Conservation (phyloP, 2,329 filamentous ascomycete genomes). For the Trichoderma koningii region DNA sequence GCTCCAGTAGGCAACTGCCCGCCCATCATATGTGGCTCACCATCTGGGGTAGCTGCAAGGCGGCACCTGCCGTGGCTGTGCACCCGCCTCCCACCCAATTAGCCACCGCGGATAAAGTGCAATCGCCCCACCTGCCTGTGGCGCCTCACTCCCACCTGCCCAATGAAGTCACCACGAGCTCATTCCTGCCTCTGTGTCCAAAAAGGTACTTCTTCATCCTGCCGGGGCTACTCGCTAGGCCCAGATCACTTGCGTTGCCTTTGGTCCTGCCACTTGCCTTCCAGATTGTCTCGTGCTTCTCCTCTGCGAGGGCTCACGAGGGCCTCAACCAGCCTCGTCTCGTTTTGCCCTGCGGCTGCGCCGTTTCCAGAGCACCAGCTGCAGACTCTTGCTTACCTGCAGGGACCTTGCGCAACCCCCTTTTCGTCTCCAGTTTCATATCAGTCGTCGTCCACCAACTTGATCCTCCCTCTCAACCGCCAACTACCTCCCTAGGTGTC, state of each 20-base stretch:
- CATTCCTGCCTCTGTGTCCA: slow-evolving; percentile 20
- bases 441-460: not conserved
- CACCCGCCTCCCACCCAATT: not conserved
- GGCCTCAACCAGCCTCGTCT: slow-evolving; percentile 14
- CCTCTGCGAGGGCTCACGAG: slow-evolving; percentile 22
- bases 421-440: not conserved
- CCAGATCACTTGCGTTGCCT: not conserved
- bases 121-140: slow-evolving; percentile 4
- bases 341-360: slow-evolving; percentile 10
- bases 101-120: not conserved
- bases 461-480: not conserved
- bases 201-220: slow-evolving; percentile 6
- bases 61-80: slow-evolving; percentile 2
- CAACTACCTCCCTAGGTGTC: no score
- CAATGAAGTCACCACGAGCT: slow-evolving; percentile 27
- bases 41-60: slow-evolving; percentile 2
- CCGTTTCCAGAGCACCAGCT: slow-evolving; percentile 11
- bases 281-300: slow-evolving; percentile 16
- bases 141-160: slow-evolving; percentile 19
- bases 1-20: not conserved
- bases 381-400: not conserved
- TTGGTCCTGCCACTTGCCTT: not conserved
- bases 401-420: not conserved
- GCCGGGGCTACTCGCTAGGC: slow-evolving; percentile 7
- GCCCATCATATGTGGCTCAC: not conserved